Evolutionary conservation across 306 rosid genomes (phyloP).

Genomic region (Coriaria nepalensis): DNA sequence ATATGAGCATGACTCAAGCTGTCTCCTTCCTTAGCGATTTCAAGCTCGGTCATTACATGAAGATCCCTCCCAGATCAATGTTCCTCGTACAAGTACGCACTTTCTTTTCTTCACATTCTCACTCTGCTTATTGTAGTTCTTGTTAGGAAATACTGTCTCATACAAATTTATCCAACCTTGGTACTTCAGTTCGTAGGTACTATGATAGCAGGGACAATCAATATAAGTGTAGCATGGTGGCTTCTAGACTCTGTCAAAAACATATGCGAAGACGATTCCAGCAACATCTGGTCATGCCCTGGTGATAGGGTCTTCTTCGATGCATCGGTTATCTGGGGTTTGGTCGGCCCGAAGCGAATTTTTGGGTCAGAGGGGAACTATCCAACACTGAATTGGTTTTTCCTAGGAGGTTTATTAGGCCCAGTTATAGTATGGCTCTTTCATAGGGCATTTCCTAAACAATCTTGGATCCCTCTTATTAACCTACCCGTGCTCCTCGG

Average conservation of each 20-base stretch:
- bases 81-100: constrained; percentile 51
- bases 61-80: constrained; percentile 63
- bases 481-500: constrained; percentile 30
- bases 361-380: constrained; percentile 21
- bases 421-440: constrained; percentile 15
- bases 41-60: constrained; percentile 65
- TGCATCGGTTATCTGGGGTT: constrained; percentile 29
- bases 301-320: constrained; percentile 20
- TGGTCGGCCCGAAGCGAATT: constrained; percentile 22
- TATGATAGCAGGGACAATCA: constrained; percentile 22
- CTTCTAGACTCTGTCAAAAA: constrained; percentile 9
- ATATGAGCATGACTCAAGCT: constrained; percentile 59
- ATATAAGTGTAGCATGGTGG: constrained; percentile 25
- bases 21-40: constrained; percentile 43
- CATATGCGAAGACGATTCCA: constrained; percentile 19
- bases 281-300: constrained; percentile 29
- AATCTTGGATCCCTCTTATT: constrained; percentile 19
- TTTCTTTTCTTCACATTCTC: neutral
- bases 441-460: constrained; percentile 17
- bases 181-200: constrained; percentile 20
- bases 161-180: neutral
- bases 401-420: constrained; percentile 17
- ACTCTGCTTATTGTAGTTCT: no score
- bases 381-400: constrained; percentile 23
- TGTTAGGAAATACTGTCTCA: no score